Evolutionary conservation across 148 eudicot genomes (phyloP).

Genomic region (Chenopodium quinoa): DNA sequence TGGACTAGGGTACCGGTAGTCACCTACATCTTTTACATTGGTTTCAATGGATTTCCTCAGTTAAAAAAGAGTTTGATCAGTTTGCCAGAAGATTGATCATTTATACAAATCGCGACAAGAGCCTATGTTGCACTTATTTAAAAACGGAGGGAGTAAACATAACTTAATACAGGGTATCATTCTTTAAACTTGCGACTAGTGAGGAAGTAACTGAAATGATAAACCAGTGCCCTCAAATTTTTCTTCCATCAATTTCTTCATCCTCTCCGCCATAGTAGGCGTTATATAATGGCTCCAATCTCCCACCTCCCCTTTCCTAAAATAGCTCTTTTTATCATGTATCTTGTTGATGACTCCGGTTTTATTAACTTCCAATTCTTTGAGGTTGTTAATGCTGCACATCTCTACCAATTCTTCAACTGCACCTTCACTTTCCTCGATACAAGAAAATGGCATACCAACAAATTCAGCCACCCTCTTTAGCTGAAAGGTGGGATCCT

Average conservation of each 20-base stretch:
- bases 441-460: not conserved
- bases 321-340: not conserved
- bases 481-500: not conserved
- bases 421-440: not conserved
- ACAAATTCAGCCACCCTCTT: not conserved
- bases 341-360: slow-evolving; percentile 1
- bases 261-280: slow-evolving; percentile 1
- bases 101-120: no score
- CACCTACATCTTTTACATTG: no score
- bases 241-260: not conserved
- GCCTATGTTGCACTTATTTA: no score
- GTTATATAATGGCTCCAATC: slow-evolving; percentile 1
- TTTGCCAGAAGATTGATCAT: no score
- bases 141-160: no score
- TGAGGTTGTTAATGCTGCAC: not conserved
- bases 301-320: not conserved
- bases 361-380: not conserved
- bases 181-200: not conserved
- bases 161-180: no score
- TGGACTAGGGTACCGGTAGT: slow-evolving; percentile 10
- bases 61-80: no score
- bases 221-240: slow-evolving; percentile 1
- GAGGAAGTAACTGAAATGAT: not conserved
- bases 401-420: not conserved
- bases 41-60: no score